These are phyloP conservation scores for Hortiboletus flavorubellus DNA, from an alignment of 768 basidiomycete species.

Conservation along the genomic window DNA sequence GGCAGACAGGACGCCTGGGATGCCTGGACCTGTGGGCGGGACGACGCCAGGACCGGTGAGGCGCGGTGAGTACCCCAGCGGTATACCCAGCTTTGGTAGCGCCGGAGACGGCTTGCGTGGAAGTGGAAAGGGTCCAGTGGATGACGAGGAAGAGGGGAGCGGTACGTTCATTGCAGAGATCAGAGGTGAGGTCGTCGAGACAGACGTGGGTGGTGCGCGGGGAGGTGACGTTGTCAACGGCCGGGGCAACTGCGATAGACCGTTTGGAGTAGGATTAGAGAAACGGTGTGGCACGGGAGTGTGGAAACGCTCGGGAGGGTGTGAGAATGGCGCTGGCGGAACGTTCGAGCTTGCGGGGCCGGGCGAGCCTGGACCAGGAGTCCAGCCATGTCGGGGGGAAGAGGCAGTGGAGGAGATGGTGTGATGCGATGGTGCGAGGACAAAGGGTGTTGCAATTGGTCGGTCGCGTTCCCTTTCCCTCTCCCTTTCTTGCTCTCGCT, in stretches of 20 bases:
- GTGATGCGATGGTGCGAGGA: constrained; percentile 45
- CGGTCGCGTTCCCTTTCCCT: constrained; percentile 44
- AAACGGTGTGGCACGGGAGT: constrained; percentile 29
- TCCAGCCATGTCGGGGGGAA: constrained; percentile 44
- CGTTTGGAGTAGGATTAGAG: constrained; percentile 24
- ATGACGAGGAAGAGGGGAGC: constrained; percentile 15
- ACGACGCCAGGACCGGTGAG: constrained; percentile 31
- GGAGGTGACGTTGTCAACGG: constrained; percentile 39
- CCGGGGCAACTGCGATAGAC: constrained; percentile 18
- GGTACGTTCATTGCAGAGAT: constrained; percentile 16
- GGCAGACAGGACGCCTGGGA: constrained; percentile 24
- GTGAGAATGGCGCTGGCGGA: constrained; percentile 28
- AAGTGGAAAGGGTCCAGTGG: constrained; percentile 19
- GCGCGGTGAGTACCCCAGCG: constrained; percentile 28
- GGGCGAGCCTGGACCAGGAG: constrained; percentile 22
- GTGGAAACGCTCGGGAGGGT: constrained; percentile 28
- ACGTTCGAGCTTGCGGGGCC: constrained; percentile 28
- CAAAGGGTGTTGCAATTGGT: constrained; percentile 52
- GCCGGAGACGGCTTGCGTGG: constrained; percentile 26
- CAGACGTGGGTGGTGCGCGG: constrained; percentile 27
- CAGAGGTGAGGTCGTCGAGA: constrained; percentile 16
- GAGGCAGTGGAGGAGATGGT: constrained; percentile 32
- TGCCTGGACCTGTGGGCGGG: constrained; percentile 26
- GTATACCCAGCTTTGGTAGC: constrained; percentile 28
- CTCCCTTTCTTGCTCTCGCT: constrained; percentile 24